A percentile compares a stretch with the other conserved stretches of the same genome.
Conservation (phyloP, 352 stramenopile genomes). For the Thalassiosira hispida region DNA sequence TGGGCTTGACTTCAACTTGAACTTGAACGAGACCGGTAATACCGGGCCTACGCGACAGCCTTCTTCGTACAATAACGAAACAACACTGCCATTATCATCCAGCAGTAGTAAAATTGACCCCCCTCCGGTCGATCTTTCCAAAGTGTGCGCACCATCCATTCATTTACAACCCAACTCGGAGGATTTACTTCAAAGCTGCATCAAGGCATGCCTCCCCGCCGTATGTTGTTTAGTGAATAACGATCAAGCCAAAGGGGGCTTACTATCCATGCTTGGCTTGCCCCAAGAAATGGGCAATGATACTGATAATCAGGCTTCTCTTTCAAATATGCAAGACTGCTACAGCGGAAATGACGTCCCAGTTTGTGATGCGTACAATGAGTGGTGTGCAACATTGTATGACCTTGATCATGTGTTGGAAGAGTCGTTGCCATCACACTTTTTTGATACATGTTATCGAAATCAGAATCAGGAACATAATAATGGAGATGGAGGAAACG, state of each 20-base stretch:
- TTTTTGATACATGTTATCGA: background rate
- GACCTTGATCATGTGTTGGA: background rate
- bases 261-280: background rate
- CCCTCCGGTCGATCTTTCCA: background rate
- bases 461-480: background rate
- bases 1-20: background rate
- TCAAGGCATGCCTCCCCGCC: background rate
- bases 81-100: no score
- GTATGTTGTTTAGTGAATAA: background rate
- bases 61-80: background rate
- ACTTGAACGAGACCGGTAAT: background rate
- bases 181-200: background rate
- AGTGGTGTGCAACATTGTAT: background rate
- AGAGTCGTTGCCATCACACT: background rate
- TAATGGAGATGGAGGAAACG: no score
- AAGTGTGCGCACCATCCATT: background rate
- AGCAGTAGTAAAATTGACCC: background rate
- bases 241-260: background rate
- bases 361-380: background rate
- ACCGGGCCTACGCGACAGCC: background rate
- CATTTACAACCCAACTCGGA: background rate
- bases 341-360: background rate
- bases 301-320: background rate
- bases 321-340: background rate
- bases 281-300: background rate